Conservation (phyloP, 2,329 filamentous ascomycete species). For the Phoma herbarum region DNA sequence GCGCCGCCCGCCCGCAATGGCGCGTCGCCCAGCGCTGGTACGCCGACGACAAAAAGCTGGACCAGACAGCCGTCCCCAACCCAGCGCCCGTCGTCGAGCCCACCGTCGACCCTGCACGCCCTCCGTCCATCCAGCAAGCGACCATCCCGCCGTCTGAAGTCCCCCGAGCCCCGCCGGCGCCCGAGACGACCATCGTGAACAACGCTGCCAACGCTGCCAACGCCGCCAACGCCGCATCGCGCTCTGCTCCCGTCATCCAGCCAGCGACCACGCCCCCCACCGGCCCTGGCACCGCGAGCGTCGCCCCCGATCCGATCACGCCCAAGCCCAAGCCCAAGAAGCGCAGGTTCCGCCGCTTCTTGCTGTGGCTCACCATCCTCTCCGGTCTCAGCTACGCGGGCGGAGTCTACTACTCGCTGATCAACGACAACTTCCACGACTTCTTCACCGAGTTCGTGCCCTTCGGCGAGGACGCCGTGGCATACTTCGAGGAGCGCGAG, state of each 20-base stretch:
- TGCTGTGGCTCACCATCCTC: constrained; percentile 79
- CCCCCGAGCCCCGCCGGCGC: constrained; percentile 57
- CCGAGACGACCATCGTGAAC: constrained; percentile 49
- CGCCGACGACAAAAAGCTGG: constrained; percentile 57
- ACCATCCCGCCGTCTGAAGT: constrained; percentile 60
- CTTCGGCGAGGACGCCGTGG: constrained; percentile 90
- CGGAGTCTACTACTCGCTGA: constrained; percentile 89
- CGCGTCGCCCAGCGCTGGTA: constrained; percentile 58
- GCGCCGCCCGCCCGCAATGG: constrained; percentile 50
- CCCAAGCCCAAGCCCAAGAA: constrained; percentile 65
- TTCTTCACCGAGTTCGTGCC: constrained; percentile 98
- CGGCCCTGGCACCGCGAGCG: constrained; percentile 53
- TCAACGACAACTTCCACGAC: constrained; percentile 98
- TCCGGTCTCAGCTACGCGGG: constrained; percentile 82
- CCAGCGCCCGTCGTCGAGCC: constrained; percentile 51
- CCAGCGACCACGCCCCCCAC: constrained; percentile 52
- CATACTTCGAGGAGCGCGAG: constrained; percentile 94
- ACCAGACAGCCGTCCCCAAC: constrained; percentile 51
- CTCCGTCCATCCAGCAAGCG: constrained; percentile 32
- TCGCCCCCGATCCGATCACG: constrained; percentile 52
- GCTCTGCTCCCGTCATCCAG: constrained; percentile 42
- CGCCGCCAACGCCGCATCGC: constrained; percentile 37
- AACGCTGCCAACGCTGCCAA: constrained; percentile 27
- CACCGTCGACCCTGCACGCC: constrained; percentile 51
- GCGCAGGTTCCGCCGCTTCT: constrained; percentile 77